phyloP scores from a whole-genome alignment of 2,329 filamentous ascomycete genomes.

The Penicillium rolfsii region DNA sequence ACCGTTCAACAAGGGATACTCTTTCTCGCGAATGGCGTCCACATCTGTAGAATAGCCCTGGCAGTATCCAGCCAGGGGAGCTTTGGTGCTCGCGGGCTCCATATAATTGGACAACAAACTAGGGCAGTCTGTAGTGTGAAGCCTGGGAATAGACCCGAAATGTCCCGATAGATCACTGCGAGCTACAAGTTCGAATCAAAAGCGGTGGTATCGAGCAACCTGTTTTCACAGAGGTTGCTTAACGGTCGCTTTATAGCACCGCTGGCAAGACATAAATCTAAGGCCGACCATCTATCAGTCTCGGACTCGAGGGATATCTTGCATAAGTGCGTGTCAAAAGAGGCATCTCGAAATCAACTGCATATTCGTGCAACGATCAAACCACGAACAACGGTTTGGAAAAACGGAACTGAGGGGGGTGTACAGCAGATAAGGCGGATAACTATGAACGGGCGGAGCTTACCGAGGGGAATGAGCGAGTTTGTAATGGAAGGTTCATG shows the following conservation, averaged over 20 bases:
- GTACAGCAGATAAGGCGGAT: slow-evolving; percentile 19
- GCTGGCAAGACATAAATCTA: neutral
- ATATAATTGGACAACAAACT: slow-evolving; percentile 2
- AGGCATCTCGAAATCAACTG: slow-evolving; percentile 14
- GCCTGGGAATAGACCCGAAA: neutral
- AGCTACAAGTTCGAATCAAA: neutral
- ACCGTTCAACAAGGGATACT: slow-evolving; percentile 54
- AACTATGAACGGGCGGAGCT: slow-evolving; percentile 28
- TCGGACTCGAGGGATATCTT: neutral
- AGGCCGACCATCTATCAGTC: slow-evolving; percentile 8
- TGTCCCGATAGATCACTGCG: neutral
- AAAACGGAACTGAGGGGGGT: slow-evolving; percentile 8
- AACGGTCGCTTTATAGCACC: slow-evolving; percentile 4
- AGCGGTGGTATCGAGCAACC: neutral
- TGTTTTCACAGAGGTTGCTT: neutral
- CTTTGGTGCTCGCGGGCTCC: slow-evolving; percentile 1
- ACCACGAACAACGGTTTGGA: slow-evolving; percentile 13
- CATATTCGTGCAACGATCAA: slow-evolving; percentile 11
- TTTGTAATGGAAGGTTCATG: no score
- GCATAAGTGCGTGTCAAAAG: neutral
- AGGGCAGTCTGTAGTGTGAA: neutral
- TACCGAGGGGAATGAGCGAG: slow-evolving; percentile 22
- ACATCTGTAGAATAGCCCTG: slow-evolving; percentile 50
- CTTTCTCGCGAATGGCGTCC: slow-evolving; percentile 49
- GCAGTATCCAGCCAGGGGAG: slow-evolving; percentile 23